A percentile compares a stretch with the other conserved stretches of the same genome.
phyloP scores from a whole-genome alignment of 371 early-diverging fungal genomes.

The Phascolomyces articulosus region DNA sequence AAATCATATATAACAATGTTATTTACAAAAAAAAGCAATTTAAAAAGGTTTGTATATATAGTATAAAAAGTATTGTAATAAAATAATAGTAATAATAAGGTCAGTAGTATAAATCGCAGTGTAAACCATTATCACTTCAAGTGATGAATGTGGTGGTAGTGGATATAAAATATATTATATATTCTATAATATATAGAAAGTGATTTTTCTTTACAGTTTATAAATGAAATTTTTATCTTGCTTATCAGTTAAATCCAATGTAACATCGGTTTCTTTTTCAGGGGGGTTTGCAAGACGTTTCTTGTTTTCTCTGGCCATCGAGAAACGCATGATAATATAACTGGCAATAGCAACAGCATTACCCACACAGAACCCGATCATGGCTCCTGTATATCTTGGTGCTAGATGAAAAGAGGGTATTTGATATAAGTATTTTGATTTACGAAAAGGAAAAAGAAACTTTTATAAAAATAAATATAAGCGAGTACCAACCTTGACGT shows the following conservation, averaged over 20 bases:
- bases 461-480: no score
- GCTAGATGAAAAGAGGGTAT: not conserved
- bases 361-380: constrained; percentile 30
- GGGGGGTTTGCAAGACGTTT: constrained; percentile 20
- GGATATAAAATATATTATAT: no score
- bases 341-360: constrained; percentile 28
- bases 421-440: not conserved
- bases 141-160: no score
- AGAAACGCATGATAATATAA: constrained; percentile 24
- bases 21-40: no score
- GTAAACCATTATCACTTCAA: no score
- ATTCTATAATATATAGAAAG: no score
- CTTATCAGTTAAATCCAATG: constrained; percentile 33
- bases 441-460: no score
- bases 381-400: constrained; percentile 24
- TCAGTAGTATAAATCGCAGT: no score
- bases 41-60: no score
- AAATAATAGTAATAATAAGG: no score
- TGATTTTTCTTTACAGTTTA: constrained; percentile 26
- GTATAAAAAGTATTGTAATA: no score
- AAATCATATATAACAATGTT: no score
- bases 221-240: constrained; percentile 35
- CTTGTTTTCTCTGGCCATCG: constrained; percentile 21
- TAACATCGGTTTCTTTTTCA: constrained; percentile 14
- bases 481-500: not conserved